Base-by-base conservation (phyloP, 805 yeast genomes). In the Suhomyces sp. region DNA sequence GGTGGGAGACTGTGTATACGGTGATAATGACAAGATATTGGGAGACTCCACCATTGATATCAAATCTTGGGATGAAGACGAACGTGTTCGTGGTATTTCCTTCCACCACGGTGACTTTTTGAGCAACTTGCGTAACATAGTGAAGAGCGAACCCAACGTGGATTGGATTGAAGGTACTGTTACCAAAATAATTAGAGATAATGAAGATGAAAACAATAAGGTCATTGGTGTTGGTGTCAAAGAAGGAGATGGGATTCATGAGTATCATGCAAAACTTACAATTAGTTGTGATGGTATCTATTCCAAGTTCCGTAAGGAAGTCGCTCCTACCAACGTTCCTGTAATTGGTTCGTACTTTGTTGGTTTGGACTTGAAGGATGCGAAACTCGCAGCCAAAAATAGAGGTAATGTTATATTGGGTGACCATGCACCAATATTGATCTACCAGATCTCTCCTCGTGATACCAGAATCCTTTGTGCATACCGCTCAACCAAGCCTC, bases 101-200 rank as follows among this genome's bases (percentile, higher is more conserved):
- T 88, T 93, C 65, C 95, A 88, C 51, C 97, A 93, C 56, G 98
- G 98, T 14, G 80, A 78, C 38, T 93, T 93, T 51, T 72, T 93
- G 34, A 67, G 69, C 58, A 88, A 88, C 53, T 70, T 93, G 46
- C 76, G 98, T 47, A 53, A 56, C 10, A 77, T 84, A n/a, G 90
- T 85, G 14, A 68, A 72, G 31, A 56, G 54, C 6, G 93, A 88
- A 48, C 71, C 76, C 25, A 88, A 88, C 50, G 85, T 91, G 13
- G 81, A 90, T 2, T 67, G 83, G 53, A 46, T 87, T 24, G 90
- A 88, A 59, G 97, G 95, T 13, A 87, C 83, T 8, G 97, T 84
- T n/a, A 77, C 78, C 2, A 75, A 74, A 21, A 55, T 88, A 2
- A 53, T 87, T 22, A 66, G 77, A 39, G 78, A 80, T 51, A 68